Conservation (phyloP, 208 protist genomes). For the Trypanosoma theileri region DNA sequence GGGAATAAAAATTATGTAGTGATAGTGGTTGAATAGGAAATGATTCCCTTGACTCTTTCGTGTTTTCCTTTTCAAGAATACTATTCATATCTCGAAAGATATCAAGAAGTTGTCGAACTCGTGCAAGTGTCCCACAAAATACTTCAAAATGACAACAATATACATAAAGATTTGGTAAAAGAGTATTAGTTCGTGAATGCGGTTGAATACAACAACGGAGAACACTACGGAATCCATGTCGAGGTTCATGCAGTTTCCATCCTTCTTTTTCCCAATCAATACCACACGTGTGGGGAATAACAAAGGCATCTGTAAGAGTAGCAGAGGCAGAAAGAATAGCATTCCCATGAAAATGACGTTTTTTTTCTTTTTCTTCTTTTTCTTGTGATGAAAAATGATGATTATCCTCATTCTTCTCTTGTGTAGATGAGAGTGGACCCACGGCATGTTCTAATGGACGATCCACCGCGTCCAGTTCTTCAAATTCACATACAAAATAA, state of each 20-base stretch:
- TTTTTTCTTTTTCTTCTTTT: not conserved
- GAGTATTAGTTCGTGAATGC: conserved; percentile 29
- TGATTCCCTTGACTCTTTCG: not conserved
- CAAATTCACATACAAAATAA: conserved; percentile 81
- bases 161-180: conserved; percentile 57
- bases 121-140: conserved; percentile 63
- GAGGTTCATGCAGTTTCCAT: conserved; percentile 40
- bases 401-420: not conserved
- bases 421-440: conserved; percentile 38
- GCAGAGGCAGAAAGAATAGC: conserved; percentile 55
- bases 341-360: conserved; percentile 78
- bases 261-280: conserved; percentile 63
- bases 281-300: conserved; percentile 43
- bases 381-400: not conserved
- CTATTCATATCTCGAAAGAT: conserved; percentile 49
- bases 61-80: conserved; percentile 27
- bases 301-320: conserved; percentile 37
- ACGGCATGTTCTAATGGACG: conserved; percentile 43
- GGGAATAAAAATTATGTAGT: not conserved
- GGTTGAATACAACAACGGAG: conserved; percentile 48
- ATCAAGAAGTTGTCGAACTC: conserved; percentile 71
- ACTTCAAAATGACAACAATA: conserved; percentile 84
- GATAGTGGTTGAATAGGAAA: no score
- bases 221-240: conserved; percentile 53
- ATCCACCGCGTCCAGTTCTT: conserved; percentile 52